phyloP scores from a whole-genome alignment of 768 basidiomycete species.

The Lactarius evosmus region DNA sequence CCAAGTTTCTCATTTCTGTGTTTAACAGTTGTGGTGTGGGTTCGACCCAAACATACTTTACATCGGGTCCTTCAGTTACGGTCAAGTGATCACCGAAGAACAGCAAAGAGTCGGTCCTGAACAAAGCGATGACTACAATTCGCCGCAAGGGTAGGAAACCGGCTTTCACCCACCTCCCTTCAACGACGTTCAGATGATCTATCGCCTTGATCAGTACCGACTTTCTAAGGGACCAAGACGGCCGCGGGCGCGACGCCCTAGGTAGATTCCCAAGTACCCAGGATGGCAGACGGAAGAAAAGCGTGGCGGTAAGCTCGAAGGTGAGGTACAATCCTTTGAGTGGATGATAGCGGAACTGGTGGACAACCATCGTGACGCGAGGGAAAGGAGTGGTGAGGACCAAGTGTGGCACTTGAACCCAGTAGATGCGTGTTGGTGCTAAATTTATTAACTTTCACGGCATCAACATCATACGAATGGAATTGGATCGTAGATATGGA shows the following conservation, averaged over 20 bases:
- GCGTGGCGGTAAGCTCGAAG: constrained; percentile 11
- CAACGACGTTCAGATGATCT: constrained; percentile 2
- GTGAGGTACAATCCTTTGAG: constrained; percentile 19
- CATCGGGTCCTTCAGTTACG: constrained; percentile 13
- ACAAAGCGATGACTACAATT: not conserved
- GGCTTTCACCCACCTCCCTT: constrained; percentile 3
- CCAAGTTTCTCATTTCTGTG: constrained; percentile 20
- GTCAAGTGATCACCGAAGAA: constrained; percentile 22
- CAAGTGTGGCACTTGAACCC: not conserved
- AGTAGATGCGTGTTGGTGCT: not conserved
- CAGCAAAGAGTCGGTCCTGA: constrained; percentile 16
- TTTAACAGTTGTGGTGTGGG: constrained; percentile 24
- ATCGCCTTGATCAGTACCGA: constrained; percentile 11
- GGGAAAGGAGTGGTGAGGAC: not conserved
- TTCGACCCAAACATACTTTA: constrained; percentile 28
- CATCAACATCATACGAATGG: not conserved
- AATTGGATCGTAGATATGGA: not conserved
- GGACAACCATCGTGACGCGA: constrained; percentile 7
- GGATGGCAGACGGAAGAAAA: constrained; percentile 19
- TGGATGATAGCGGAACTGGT: constrained; percentile 20
- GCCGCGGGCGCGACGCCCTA: constrained; percentile 12
- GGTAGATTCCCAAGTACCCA: constrained; percentile 17
- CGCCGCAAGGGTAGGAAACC: not conserved
- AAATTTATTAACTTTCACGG: not conserved
- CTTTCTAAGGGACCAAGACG: constrained; percentile 15